Evolutionary conservation across 345 rosid genomes (phyloP), one percentile per base, ranked within the genome.

Genomic region (Lumnitzera racemosa): DNA sequence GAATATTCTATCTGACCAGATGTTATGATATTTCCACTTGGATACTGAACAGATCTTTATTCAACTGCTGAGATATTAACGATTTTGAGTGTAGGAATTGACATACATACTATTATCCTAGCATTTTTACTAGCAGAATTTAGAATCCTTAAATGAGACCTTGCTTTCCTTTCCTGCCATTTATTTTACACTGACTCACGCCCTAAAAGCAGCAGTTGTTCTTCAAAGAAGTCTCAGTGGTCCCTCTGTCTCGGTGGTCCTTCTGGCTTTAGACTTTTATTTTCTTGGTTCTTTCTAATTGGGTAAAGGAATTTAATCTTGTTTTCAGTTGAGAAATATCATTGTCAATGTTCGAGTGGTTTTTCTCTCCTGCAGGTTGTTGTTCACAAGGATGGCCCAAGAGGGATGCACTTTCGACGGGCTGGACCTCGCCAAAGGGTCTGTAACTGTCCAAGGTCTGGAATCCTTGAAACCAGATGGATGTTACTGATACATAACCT

Each of bases 351-450:
- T 36, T 9, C 9, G 0, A 36, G 43, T 7, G 43, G 29, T 66
- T 50, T 47, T 10, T 47, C 1, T 51, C 24, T 4, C 17, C 58
- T 31, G 29, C 57, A 90, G 97, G 62, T 91, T 72, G 94, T 86
- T 72, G 94, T 86, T 66, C 94, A 88, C 53, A 84, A 79, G 77
- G 81, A 78, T 61, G 62, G 78, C 68, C 91, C 91, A 24, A 81
- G 94, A 81, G 96, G 97, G 59, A 78, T 59, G 48, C 96, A 90
- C 66, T 90, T 90, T 63, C 74, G 97, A 59, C 90, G 96, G 60
- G 97, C 94, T 49, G 97, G 96, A 67, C 96, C 97, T 24, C 91
- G 94, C 3, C 96, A 88, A 64, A 84, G 76, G 85, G 96, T 85
- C 51, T 64, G 59, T 63, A 20, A 15, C 31, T 54, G 57, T 54